Evolutionary conservation across 140 eudicot species (phyloP), one percentile per base, ranked within the genome.

Genomic region (Bidens hawaiensis): DNA sequence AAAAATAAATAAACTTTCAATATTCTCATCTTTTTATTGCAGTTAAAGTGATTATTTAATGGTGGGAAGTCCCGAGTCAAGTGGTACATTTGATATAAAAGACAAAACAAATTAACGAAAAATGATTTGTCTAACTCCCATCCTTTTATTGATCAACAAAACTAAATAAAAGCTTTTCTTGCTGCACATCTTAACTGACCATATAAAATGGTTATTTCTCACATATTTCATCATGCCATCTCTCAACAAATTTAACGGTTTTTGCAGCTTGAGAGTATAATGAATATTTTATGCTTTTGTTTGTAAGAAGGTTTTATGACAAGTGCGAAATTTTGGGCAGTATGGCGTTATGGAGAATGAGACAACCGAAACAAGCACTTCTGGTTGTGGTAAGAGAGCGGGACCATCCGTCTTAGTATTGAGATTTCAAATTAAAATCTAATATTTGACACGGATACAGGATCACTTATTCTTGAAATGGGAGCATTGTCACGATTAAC

Each of bases 401-500:
- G 7, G 46, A 65, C 42, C 58, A 53, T 69, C 13, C 18, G 2
- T 53, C 57, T 40, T 58, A n/a, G 46, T 55, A 55, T 16, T 55
- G 8, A 12, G 13, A 38, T 14, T 2, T 60, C 59, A 50, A 26
- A 57, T 14, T 28, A 58, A 46, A 61, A 19, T 36, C 28, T 60
- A 33, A 1, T 18, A 11, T 56, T 42, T 17, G 68, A 9, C 43
- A 43, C 33, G 38, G 61, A 49, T 65, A 38, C 83, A 93, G 99
- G 99, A 62, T 93, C 99, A 15, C 93, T 93, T 65, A 82, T 93
- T 78, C 95, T 93, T 81, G 99, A 93, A 81, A 93, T 93, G 96
- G 99, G 99, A 55, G 85, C 96, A 51, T 65, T 93, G 38, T 85
- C 99, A 31, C 81, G 81, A 62, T 77, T 93, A 70, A 93, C 96